Conservation (phyloP, 805 yeast genomes). For the Metschnikowia dekortorum region DNA sequence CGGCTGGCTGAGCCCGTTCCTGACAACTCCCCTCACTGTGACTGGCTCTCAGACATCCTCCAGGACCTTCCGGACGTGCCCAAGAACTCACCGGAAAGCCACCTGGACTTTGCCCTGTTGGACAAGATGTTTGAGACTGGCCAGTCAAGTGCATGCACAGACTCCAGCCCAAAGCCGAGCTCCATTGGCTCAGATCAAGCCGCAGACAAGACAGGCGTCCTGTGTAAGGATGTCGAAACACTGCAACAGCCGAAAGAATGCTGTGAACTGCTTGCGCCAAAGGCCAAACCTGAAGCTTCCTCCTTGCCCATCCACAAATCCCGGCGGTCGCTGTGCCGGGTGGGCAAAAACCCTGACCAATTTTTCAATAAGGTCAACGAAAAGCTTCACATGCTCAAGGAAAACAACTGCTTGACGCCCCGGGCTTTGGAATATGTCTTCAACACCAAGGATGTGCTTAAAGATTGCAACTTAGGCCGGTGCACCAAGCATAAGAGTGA, state of each 20-base stretch:
- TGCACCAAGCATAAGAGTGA: neutral
- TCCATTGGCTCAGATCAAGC: neutral
- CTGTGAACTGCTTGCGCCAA: neutral
- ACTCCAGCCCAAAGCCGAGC: neutral
- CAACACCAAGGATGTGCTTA: conserved; percentile 26
- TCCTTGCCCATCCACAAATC: neutral
- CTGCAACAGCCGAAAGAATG: neutral
- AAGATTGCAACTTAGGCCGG: conserved; percentile 11
- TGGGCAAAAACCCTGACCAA: neutral
- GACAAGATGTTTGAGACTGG: neutral
- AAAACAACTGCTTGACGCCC: conserved; percentile 19
- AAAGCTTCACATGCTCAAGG: conserved; percentile 16
- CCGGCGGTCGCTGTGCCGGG: neutral
- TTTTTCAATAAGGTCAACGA: conserved; percentile 13
- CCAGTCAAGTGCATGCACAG: neutral
- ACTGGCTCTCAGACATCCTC: neutral
- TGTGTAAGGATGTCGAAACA: no score
- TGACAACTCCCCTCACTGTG: neutral
- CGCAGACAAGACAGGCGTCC: neutral
- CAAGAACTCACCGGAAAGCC: neutral
- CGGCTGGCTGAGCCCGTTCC: neutral
- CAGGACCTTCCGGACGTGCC: neutral
- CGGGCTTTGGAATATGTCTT: conserved; percentile 25
- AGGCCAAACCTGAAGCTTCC: neutral
- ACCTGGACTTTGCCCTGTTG: neutral